Base-by-base conservation (phyloP, 2,329 filamentous ascomycete species). In the Pseudocercospora eumusae region DNA sequence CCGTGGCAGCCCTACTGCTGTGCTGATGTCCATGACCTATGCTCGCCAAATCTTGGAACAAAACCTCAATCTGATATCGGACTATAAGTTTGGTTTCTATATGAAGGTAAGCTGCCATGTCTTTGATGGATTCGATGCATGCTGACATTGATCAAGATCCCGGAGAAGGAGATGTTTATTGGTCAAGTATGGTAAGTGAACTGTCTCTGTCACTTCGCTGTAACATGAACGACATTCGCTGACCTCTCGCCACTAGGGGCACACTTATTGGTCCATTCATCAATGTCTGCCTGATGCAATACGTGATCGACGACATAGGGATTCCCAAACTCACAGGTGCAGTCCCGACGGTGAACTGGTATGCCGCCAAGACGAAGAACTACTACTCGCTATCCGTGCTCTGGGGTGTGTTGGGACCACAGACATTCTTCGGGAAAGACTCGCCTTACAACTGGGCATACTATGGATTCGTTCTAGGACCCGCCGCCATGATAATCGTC, bases 71-170 rank as follows among this genome's bases (percentile, higher is more conserved):
- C 65, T 75, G 2, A 70, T 73, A 33, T 72, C 68, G 1, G 74
- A 76, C 59, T 75, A 73, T 63, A 77, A 76, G 50, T 76, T 76
- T 31, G 75, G 74, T 4, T 76, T 75, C 64, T 76, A 76, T 67
- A 76, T 77, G 74, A 76, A 75, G 47, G 47, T 31, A 28, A 11
- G 47, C 23, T 4, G 1, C 20, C 5, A 11, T 25, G 13, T 18
- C 23, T 25, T 6, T 4, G 10, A 13, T 2, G 13, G 9, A 18
- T 25, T 21, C 4, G 5, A n/a, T 10, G n/a, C n/a, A 52, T n/a
- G 47, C 47, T 52, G 15, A 52, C 20, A 5, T 18, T 28, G 4
- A n/a, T 15, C 25, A 27, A 52, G 61, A 74, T 76, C 21, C 75
- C 75, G 7, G 73, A 76, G 62, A 68, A 59, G 36, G 72, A 75